Conservation (phyloP, 495 filamentous ascomycete genomes). For the Penicillium coprophilum region DNA sequence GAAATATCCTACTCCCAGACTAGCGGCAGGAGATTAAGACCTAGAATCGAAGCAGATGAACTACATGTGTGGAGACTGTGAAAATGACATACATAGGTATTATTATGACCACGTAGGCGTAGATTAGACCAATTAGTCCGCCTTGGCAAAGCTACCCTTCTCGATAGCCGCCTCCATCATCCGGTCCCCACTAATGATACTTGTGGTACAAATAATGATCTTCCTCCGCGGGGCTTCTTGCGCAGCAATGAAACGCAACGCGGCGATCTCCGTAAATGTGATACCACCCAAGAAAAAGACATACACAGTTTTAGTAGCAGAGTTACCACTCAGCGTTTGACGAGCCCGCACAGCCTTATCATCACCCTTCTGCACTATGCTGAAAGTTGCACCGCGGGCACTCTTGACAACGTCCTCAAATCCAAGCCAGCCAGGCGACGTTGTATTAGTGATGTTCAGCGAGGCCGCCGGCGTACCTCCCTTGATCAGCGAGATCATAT, state of each 20-base stretch:
- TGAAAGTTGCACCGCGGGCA: slow-evolving; percentile 82
- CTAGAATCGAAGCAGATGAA: neutral
- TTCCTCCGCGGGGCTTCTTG: slow-evolving; percentile 80
- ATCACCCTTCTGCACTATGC: slow-evolving; percentile 88
- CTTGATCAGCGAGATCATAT: slow-evolving; percentile 66
- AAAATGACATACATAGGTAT: slow-evolving; percentile 17
- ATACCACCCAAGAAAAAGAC: slow-evolving; percentile 95
- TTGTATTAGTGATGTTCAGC: slow-evolving; percentile 52
- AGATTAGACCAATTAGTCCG: slow-evolving; percentile 20
- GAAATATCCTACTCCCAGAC: too few relatives aligned
- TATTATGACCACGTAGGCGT: slow-evolving; percentile 17
- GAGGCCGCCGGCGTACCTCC: slow-evolving; percentile 50
- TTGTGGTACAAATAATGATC: slow-evolving; percentile 89
- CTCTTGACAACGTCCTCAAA: slow-evolving; percentile 89
- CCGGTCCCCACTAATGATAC: slow-evolving; percentile 82
- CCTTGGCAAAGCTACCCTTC: slow-evolving; percentile 59
- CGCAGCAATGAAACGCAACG: slow-evolving; percentile 83
- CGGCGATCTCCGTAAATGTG: slow-evolving; percentile 94
- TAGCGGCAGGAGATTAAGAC: too few relatives aligned
- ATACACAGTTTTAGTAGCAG: slow-evolving; percentile 78
- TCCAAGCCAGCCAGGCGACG: slow-evolving; percentile 80
- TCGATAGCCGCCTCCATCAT: slow-evolving; percentile 90
- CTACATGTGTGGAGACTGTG: neutral
- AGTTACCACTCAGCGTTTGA: slow-evolving; percentile 65
- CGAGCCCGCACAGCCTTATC: slow-evolving; percentile 91